phyloP scores from a whole-genome alignment of 495 filamentous ascomycete species.

The Evernia prunastri region DNA sequence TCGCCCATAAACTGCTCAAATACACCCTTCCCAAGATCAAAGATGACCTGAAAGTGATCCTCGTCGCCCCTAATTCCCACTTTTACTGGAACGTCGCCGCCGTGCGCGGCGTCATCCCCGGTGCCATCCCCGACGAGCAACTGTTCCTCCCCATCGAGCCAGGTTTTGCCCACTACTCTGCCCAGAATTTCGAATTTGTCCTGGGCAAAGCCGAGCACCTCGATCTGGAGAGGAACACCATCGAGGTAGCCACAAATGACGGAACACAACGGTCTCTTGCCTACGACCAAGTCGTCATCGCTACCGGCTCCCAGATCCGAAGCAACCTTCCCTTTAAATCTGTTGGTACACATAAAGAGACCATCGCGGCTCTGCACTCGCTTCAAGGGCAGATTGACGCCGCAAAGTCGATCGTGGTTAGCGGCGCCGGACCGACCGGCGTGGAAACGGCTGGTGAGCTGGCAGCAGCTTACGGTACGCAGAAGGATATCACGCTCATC shows the following conservation, averaged over 20 bases:
- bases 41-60: constrained; percentile 39
- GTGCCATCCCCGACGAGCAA: constrained; percentile 37
- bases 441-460: constrained; percentile 59
- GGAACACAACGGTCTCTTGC: constrained; percentile 30
- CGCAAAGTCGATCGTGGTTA: constrained; percentile 57
- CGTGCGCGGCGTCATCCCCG: constrained; percentile 41
- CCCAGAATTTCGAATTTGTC: constrained; percentile 49
- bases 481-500: constrained; percentile 44
- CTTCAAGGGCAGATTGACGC: constrained; percentile 41
- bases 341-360: constrained; percentile 35
- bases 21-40: constrained; percentile 32
- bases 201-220: constrained; percentile 46
- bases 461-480: constrained; percentile 29
- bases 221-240: constrained; percentile 39
- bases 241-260: constrained; percentile 31
- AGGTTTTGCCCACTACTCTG: constrained; percentile 45
- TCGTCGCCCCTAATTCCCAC: constrained; percentile 49
- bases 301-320: constrained; percentile 42
- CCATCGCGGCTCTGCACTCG: constrained; percentile 37
- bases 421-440: constrained; percentile 62
- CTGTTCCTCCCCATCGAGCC: constrained; percentile 45
- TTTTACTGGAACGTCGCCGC: constrained; percentile 50
- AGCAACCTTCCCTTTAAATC: constrained; percentile 47
- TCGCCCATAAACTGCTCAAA: constrained; percentile 54
- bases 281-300: constrained; percentile 53